A percentile compares a stretch with the other conserved stretches of the same genome.
phyloP scores from a whole-genome alignment of 192 early-diverging fungal genomes.

The Bifiguratus adelaidae region DNA sequence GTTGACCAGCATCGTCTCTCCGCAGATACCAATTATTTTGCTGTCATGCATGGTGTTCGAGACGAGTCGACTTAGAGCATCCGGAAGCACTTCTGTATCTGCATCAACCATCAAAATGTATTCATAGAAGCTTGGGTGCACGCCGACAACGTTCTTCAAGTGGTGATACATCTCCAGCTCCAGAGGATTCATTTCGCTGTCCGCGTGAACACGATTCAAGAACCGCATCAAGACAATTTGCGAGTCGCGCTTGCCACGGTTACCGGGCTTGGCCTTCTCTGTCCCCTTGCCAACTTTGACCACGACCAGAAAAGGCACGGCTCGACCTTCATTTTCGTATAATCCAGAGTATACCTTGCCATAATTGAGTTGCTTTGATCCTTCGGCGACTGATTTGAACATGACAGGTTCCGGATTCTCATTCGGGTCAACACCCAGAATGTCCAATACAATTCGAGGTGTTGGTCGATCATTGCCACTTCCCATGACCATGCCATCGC shows the following conservation, averaged over 20 bases:
- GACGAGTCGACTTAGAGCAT: constrained; percentile 83
- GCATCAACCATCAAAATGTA: constrained; percentile 71
- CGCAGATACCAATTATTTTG: constrained; percentile 81
- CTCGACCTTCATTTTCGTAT: constrained; percentile 62
- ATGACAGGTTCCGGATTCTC: constrained; percentile 49
- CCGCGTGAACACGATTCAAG: constrained; percentile 70
- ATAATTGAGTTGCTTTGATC: constrained; percentile 69
- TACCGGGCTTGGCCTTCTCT: constrained; percentile 65
- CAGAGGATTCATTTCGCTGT: constrained; percentile 64
- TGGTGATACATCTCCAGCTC: constrained; percentile 78
- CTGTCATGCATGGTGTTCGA: constrained; percentile 70
- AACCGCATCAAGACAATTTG: constrained; percentile 81
- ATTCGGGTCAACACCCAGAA: constrained; percentile 35
- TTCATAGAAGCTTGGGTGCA: constrained; percentile 73
- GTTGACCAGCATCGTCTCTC: constrained; percentile 85
- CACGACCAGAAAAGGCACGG: constrained; percentile 71
- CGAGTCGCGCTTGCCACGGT: constrained; percentile 82
- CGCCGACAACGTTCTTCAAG: constrained; percentile 78
- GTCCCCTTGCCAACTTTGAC: constrained; percentile 69
- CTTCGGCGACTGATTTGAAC: constrained; percentile 72
- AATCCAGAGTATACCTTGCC: constrained; percentile 76
- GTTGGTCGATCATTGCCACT: constrained; percentile 73
- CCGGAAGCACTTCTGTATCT: constrained; percentile 71
- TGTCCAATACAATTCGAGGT: constrained; percentile 70
- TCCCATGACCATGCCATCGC: constrained; percentile 77